Evolutionary conservation across 2,329 filamentous ascomycete species (phyloP).

Genomic region (Colletotrichum sp.): DNA sequence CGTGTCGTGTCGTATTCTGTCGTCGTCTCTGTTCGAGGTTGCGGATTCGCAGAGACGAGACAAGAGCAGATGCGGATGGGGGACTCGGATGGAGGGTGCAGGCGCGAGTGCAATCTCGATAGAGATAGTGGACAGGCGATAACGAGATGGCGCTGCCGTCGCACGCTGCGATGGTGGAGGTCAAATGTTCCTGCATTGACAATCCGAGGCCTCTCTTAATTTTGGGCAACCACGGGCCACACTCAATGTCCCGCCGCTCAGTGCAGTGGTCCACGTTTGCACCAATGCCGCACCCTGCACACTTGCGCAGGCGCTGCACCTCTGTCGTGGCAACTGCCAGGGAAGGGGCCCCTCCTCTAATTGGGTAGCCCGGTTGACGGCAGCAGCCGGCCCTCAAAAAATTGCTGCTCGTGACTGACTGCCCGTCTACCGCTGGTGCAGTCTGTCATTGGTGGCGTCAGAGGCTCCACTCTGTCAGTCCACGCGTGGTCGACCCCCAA

Average conservation of each 20-base stretch:
- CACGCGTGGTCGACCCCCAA: not conserved
- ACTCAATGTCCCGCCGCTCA: not conserved
- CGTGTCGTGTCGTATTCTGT: not conserved
- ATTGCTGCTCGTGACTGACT: not conserved
- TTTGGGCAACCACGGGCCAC: constrained; percentile 19
- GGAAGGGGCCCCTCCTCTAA: not conserved
- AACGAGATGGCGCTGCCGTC: not conserved
- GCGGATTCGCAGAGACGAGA: not conserved
- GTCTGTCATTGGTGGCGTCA: not conserved
- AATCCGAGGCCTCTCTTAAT: constrained; percentile 7
- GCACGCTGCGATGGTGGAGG: constrained; percentile 5
- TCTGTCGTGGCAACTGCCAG: constrained; percentile 13
- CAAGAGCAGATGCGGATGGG: not conserved
- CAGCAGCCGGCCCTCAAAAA: not conserved
- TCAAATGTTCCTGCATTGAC: constrained; percentile 20
- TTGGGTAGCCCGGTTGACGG: not conserved
- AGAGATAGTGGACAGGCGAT: not conserved
- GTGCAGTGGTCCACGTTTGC: not conserved
- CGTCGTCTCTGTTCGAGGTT: not conserved
- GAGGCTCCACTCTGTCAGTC: not conserved
- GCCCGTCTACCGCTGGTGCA: not conserved
- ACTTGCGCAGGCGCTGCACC: not conserved
- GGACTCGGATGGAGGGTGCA: not conserved
- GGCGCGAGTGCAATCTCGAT: not conserved
- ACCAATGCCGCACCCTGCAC: not conserved